Conservation (phyloP, 257 asterid genomes). For the Anisodus acutangulus region DNA sequence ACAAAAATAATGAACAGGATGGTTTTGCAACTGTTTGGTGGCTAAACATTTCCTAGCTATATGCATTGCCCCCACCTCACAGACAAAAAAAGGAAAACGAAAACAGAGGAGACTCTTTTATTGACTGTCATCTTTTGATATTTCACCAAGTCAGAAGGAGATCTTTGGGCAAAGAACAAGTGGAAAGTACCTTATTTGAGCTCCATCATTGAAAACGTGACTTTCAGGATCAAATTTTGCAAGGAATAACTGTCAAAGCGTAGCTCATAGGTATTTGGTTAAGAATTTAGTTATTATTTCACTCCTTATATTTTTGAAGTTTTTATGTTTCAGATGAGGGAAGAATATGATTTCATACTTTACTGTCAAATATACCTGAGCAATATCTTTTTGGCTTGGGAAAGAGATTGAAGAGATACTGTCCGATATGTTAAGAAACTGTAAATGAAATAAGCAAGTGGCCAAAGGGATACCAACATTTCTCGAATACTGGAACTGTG, state of each 20-base stretch:
- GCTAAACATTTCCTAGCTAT: too few relatives aligned
- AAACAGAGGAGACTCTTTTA: background rate
- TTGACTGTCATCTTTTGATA: background rate
- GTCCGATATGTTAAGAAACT: background rate
- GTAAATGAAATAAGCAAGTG: too few relatives aligned
- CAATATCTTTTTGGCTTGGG: conserved; percentile 1
- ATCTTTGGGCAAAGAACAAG: background rate
- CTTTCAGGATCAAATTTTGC: background rate
- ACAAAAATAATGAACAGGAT: too few relatives aligned
- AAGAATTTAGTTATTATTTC: background rate
- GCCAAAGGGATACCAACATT: background rate
- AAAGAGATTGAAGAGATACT: background rate
- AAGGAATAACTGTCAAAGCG: background rate
- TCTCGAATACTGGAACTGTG: background rate
- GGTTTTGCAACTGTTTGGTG: too few relatives aligned
- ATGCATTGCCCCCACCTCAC: background rate
- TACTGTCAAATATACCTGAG: background rate
- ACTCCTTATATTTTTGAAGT: background rate
- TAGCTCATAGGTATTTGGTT: conserved; percentile 1
- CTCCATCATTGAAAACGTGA: background rate
- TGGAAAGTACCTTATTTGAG: background rate
- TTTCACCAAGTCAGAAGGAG: background rate
- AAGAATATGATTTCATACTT: conserved; percentile 7
- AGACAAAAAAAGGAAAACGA: too few relatives aligned
- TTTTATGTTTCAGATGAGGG: background rate